Percentiles rank a stretch among this genome's conserved stretches.
Evolutionary conservation across 2,329 filamentous ascomycete genomes (phyloP).

Genomic region (Fusarium sp.): DNA sequence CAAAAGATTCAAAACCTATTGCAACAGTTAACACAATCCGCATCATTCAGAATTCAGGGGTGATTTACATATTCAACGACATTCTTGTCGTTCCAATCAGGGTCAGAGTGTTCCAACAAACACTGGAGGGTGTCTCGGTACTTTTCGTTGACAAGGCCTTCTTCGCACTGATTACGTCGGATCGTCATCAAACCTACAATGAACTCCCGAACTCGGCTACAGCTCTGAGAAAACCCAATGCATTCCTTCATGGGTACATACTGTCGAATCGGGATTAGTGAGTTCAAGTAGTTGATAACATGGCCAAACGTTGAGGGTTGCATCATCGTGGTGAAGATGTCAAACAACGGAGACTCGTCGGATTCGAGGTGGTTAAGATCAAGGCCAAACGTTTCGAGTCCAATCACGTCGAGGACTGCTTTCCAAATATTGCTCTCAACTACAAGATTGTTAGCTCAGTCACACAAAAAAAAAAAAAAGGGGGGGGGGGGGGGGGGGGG

Average conservation of each 20-base stretch:
- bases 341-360: constrained; percentile 38
- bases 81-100: constrained; percentile 38
- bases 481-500: no score
- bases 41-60: background rate
- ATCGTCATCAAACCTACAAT: constrained; percentile 37
- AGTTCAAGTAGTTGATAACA: constrained; percentile 47
- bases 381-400: constrained; percentile 46
- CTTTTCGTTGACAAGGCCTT: background rate
- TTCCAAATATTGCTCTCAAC: constrained; percentile 46
- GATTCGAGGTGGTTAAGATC: constrained; percentile 48
- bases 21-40: constrained; percentile 41
- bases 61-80: constrained; percentile 43
- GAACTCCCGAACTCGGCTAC: constrained; percentile 43
- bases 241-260: constrained; percentile 50
- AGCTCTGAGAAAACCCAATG: constrained; percentile 47
- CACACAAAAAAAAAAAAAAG: background rate
- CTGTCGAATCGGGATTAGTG: constrained; percentile 49
- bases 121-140: constrained; percentile 45
- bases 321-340: constrained; percentile 39
- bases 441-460: background rate
- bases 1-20: constrained; percentile 55
- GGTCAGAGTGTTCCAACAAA: constrained; percentile 46
- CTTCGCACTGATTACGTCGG: background rate
- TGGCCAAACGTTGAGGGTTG: constrained; percentile 38
- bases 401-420: constrained; percentile 49